Conservation (phyloP, 345 rosid genomes). For the Stellera chamaejasme region DNA sequence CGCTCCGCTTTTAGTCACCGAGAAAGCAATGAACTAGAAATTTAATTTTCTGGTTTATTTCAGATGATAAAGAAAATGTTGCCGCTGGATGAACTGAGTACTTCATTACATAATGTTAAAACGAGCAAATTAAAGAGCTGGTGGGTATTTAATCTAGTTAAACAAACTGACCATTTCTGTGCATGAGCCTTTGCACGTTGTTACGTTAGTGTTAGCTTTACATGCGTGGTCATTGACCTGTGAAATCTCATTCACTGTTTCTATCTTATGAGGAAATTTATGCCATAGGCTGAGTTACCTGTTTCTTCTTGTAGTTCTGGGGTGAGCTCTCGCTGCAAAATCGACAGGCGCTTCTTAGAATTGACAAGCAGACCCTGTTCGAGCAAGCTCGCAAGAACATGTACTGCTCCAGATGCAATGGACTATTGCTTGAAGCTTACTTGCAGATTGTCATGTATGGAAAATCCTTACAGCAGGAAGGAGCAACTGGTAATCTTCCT, state of each 20-base stretch:
- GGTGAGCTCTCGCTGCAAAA: conserved; percentile 52
- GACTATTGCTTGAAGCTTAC: conserved; percentile 82
- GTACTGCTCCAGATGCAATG: conserved; percentile 95
- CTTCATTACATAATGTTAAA: neutral
- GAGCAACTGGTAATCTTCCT: conserved; percentile 28
- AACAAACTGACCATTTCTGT: neutral
- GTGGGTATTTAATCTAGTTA: neutral
- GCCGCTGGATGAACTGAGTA: neutral
- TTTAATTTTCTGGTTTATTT: conserved; percentile 1
- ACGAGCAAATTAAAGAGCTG: neutral
- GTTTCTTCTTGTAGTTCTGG: conserved; percentile 61
- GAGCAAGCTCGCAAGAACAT: conserved; percentile 97
- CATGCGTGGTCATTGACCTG: neutral
- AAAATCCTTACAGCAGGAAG: conserved; percentile 62
- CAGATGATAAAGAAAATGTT: neutral
- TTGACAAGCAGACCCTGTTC: conserved; percentile 78
- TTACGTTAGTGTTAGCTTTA: neutral
- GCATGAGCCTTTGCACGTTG: neutral
- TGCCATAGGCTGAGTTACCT: neutral
- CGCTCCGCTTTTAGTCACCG: conserved; percentile 4
- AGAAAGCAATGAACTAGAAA: conserved; percentile 2
- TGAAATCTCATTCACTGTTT: conserved; percentile 11
- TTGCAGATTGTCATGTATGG: conserved; percentile 76
- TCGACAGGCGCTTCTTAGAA: conserved; percentile 63
- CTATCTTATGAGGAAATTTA: too few relatives aligned